Base-by-base conservation (phyloP, 257 asterid species). In the Gentiana macrophylla region DNA sequence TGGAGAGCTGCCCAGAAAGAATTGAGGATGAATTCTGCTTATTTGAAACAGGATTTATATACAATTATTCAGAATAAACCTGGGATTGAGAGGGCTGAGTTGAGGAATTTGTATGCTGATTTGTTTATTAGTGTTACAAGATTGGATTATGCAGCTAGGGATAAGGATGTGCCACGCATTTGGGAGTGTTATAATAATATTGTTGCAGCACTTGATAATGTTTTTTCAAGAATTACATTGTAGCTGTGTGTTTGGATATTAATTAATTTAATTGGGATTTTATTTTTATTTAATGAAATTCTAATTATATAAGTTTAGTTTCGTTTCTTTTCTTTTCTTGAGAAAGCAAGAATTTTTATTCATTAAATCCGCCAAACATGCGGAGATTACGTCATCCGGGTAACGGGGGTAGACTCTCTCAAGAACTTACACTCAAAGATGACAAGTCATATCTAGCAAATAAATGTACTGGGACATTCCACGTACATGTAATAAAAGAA, bases 111-210 rank as follows among this genome's bases (percentile, higher is more conserved):
- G 61, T 80, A 79, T 62, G 56, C 85, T 0, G 56, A 56, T 11
- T 24, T 86, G 74, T 86, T 86, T 72, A 77, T 70, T 44, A 69
- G 62, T 53, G 95, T 83, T 32, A 69, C 79, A 3, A 72, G 60
- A 64, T 62, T 86, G 70, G 95, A 86, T 69, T 86, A 80, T 69
- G 95, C 93, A 56, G 89, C 86, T 7, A 65, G 86, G 73, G 93
- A 83, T 71, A 63, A 67, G 82, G 83, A 38, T 38, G 66, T 60
- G 74, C 56, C 70, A 44, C 78, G 60, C 50, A 78, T 68, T 32
- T 67, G 79, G 83, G 82, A 74, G 35, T 76, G 52, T 56, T 83
- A 78, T 37, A 11, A 67, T 36, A 49, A 12, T 8, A 62, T 83
- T 55, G 86, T 70, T 5, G 33, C 55, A 11, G 79, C 81, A 5